Evolutionary conservation across 1,139 yeast species (phyloP).

Genomic region (Geotrichum bryndzae): DNA sequence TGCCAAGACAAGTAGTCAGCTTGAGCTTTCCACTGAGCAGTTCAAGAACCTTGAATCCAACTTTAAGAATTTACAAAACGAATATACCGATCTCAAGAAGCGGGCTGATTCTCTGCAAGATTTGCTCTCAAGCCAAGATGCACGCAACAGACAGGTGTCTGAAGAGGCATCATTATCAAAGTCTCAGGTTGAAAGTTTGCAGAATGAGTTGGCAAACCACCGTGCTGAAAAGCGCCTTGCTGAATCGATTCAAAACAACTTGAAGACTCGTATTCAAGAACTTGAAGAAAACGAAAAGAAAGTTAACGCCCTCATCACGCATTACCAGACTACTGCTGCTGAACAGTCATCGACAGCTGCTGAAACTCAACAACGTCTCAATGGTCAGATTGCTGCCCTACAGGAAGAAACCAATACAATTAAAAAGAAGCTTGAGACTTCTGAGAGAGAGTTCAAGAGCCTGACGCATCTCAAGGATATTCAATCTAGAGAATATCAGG

Average conservation of each 20-base stretch:
- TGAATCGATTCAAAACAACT: conserved; percentile 45
- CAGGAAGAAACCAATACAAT: conserved; percentile 44
- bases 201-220: conserved; percentile 36
- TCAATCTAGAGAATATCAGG: conserved; percentile 49
- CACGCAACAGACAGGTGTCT: conserved; percentile 50
- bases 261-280: conserved; percentile 49
- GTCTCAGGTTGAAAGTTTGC: conserved; percentile 33
- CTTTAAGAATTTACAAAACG: conserved; percentile 39
- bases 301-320: conserved; percentile 52
- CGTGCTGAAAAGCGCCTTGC: conserved; percentile 52
- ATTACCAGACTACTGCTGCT: conserved; percentile 48
- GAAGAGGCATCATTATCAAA: conserved; percentile 48
- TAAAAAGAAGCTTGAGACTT: conserved; percentile 47
- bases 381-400: conserved; percentile 46
- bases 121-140: conserved; percentile 47
- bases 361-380: conserved; percentile 48
- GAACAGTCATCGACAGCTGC: conserved; percentile 55
- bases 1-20: conserved; percentile 45
- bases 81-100: conserved; percentile 42
- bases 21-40: conserved; percentile 45
- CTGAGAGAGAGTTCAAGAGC: conserved; percentile 36
- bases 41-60: conserved; percentile 33
- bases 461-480: conserved; percentile 26
- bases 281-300: conserved; percentile 55
- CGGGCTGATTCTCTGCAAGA: conserved; percentile 50